A percentile compares a stretch with the other conserved stretches of the same genome.
Conservation (phyloP, 2,329 filamentous ascomycete genomes). For the Emergomyces pasteurianus region DNA sequence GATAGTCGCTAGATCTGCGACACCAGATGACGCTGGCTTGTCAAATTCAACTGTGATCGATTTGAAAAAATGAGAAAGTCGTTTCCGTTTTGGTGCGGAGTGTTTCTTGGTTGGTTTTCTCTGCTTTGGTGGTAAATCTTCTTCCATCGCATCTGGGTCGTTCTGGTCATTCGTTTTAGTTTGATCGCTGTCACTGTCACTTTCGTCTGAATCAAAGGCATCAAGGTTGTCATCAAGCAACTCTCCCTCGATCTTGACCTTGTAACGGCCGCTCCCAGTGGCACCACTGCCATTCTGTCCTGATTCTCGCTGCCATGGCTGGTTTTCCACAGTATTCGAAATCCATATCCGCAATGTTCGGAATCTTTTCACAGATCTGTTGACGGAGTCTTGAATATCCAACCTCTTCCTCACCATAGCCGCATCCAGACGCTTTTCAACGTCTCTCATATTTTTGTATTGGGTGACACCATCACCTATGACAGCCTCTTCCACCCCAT, state of each 20-base stretch:
- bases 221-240: constrained; percentile 58
- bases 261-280: constrained; percentile 42
- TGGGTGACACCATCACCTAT: constrained; percentile 70
- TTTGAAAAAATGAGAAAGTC: constrained; percentile 41
- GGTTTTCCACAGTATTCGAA: constrained; percentile 85
- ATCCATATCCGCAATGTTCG: constrained; percentile 88
- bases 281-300: constrained; percentile 50
- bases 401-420: constrained; percentile 89
- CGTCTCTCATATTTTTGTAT: constrained; percentile 72
- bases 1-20: constrained; percentile 40
- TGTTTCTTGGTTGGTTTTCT: constrained; percentile 17
- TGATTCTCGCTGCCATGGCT: constrained; percentile 69
- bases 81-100: constrained; percentile 24
- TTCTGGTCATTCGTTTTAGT: constrained; percentile 27
- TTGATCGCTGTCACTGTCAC: constrained; percentile 36
- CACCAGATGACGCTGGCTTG: constrained; percentile 27
- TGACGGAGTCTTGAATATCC: constrained; percentile 74
- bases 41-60: constrained; percentile 42
- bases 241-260: constrained; percentile 82
- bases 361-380: constrained; percentile 63
- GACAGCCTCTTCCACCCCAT: constrained; percentile 71
- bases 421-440: constrained; percentile 80
- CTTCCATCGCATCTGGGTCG: constrained; percentile 49
- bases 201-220: constrained; percentile 38
- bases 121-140: constrained; percentile 36